Conservation (phyloP, 371 early-diverging fungal species). For the Mucor sp. region DNA sequence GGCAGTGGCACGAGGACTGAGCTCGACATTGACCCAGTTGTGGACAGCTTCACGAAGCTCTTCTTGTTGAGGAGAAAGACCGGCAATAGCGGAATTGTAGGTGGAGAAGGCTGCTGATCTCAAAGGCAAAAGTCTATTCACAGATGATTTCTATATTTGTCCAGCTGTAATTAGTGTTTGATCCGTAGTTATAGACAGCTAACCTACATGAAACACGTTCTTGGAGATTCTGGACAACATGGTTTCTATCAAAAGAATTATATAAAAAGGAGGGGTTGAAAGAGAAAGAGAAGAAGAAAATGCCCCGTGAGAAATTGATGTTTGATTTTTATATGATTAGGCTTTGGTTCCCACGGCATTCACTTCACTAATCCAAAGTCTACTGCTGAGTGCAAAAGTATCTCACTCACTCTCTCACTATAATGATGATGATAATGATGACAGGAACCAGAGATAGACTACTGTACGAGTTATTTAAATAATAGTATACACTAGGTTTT, state of each 20-base stretch:
- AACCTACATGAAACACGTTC: not conserved
- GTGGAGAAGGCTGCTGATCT: conserved; percentile 29
- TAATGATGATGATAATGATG: too few species aligned
- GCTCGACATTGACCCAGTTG: conserved; percentile 81
- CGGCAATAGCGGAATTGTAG: conserved; percentile 79
- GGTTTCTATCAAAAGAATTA: not conserved
- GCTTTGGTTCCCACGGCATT: conserved; percentile 8
- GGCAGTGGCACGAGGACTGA: conserved; percentile 80
- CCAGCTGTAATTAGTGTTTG: not conserved
- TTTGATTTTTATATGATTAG: not conserved
- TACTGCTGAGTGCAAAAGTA: too few species aligned
- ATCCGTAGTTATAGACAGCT: not conserved
- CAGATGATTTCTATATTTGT: not conserved
- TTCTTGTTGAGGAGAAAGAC: conserved; percentile 72
- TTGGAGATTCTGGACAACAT: conserved; percentile 5
- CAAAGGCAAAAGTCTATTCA: not conserved
- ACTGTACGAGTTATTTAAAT: too few species aligned
- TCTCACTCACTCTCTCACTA: too few species aligned
- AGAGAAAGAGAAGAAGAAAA: not conserved
- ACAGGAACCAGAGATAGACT: too few species aligned
- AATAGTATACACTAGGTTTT: not conserved
- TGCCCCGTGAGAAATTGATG: conserved; percentile 7
- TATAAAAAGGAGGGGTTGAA: not conserved
- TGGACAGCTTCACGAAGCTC: conserved; percentile 77
- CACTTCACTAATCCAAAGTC: not conserved